A percentile compares a stretch with the other conserved stretches of the same genome.
These are phyloP conservation scores for Annulohypoxylon nitens DNA, from an alignment of 495 filamentous ascomycete genomes.

Conservation along the genomic window DNA sequence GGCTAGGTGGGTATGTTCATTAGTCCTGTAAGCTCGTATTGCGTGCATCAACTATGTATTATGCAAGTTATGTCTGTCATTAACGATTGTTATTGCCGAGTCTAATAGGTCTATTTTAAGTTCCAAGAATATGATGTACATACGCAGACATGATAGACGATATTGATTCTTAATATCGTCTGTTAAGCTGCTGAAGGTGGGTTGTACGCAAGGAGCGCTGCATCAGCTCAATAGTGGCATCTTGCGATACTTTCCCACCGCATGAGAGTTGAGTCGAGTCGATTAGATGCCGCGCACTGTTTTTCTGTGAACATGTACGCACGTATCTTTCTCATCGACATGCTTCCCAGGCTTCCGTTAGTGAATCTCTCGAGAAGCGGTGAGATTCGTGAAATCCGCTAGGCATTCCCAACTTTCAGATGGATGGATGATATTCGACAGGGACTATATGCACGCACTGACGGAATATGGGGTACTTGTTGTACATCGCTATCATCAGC, in stretches of 20 bases:
- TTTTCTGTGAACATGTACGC: constrained; percentile 13
- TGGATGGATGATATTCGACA: constrained; percentile 33
- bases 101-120: constrained; percentile 40
- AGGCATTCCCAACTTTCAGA: constrained; percentile 24
- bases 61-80: constrained; percentile 25
- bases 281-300: constrained; percentile 21
- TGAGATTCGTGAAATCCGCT: constrained; percentile 29
- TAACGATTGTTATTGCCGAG: constrained; percentile 6
- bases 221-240: constrained; percentile 27
- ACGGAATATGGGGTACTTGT: constrained; percentile 38
- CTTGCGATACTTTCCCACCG: constrained; percentile 22
- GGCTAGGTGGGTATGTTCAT: constrained; percentile 20
- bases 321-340: neutral
- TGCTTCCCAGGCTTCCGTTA: constrained; percentile 18
- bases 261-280: constrained; percentile 37
- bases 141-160: constrained; percentile 12
- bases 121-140: constrained; percentile 14
- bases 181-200: constrained; percentile 26
- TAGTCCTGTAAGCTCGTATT: constrained; percentile 38
- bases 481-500: constrained; percentile 37
- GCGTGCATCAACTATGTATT: constrained; percentile 23
- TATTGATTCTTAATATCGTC: constrained; percentile 19
- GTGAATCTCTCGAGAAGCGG: constrained; percentile 27
- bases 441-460: constrained; percentile 36
- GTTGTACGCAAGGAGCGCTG: constrained; percentile 34